phyloP scores from a whole-genome alignment of 2,329 filamentous ascomycete genomes.

The Metarhizium brunneum region DNA sequence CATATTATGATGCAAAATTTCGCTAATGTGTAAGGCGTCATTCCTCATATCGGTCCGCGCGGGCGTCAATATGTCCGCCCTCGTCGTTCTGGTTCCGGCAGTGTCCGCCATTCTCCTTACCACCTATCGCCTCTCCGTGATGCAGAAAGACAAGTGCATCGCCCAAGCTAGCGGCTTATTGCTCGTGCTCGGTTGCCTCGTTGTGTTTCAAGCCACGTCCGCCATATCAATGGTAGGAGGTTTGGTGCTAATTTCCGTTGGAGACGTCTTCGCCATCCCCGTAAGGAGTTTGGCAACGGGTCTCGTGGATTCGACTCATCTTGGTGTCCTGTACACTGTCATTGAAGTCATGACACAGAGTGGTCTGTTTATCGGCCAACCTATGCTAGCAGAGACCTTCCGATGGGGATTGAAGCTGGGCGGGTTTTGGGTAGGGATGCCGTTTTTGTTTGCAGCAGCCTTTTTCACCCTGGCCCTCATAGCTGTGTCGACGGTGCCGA shows the following conservation, averaged over 20 bases:
- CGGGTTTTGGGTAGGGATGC: background rate
- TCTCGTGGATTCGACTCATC: conserved; percentile 7
- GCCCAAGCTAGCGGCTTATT: conserved; percentile 7
- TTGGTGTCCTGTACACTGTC: conserved; percentile 8
- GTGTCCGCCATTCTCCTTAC: background rate
- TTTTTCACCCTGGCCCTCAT: conserved; percentile 5
- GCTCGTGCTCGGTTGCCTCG: conserved; percentile 6
- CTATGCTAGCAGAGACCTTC: conserved; percentile 4
- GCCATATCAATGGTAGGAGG: conserved; percentile 4
- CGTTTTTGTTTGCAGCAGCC: background rate
- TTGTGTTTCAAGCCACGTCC: conserved; percentile 6
- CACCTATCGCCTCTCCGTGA: background rate
- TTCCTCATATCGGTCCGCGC: conserved; percentile 10
- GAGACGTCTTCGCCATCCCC: conserved; percentile 6
- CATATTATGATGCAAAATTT: too few species aligned
- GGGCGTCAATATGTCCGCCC: conserved; percentile 6
- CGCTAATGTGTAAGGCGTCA: background rate
- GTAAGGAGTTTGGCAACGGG: conserved; percentile 8
- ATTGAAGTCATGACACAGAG: conserved; percentile 8
- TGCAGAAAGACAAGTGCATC: conserved; percentile 9
- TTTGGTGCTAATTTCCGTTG: conserved; percentile 6
- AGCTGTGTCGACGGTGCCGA: background rate
- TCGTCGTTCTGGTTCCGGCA: conserved; percentile 5
- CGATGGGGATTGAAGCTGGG: conserved; percentile 6
- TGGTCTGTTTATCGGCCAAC: conserved; percentile 4